Base-by-base conservation (phyloP, 1,284 basidiomycete genomes). In the Omphalotus olearius region DNA sequence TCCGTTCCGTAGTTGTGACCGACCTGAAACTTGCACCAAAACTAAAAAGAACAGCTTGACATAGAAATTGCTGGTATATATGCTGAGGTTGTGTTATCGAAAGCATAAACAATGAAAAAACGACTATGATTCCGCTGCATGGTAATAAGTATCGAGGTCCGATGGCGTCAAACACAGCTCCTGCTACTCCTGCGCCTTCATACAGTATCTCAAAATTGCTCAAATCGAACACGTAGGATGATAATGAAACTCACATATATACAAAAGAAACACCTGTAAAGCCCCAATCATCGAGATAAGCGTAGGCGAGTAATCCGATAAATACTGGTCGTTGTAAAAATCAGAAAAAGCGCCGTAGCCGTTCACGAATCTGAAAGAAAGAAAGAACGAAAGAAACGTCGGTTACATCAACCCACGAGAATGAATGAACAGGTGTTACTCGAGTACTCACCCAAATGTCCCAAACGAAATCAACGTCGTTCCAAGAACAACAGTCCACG, bases 51-150 rank as follows among this genome's bases (percentile, higher is more conserved):
- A 64, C 52, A 1, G 60, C 58, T 28, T 65, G 62, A 2, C 60
- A 57, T 6, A 65, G 55, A 46, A 54, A 65, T 45, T 65, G 63
- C 45, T 66, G 64, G 39, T 61, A 66, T 42, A 65, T 65, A 25
- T 62, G 61, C 16, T 63, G 55, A 1, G 63, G 59, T 40, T 63
- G 56, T 28, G 63, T 59, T 9, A 66, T 57, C 7, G 60, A 62
- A 10, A 63, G 50, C 62, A 63, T 62, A 47, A 62, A 63, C 4
- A 63, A 43, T 1, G 61, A 53, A 16, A 65, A 61, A 14, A 47
- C 45, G 11, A 59, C 51, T 6, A 63, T 40, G 7, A 63, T 14
- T 2, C 64, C 64, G 47, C 62, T 63, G 20, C 41, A 36, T 6
- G 64, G 64, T 6, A 65, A 59, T 47, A 65, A 57, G 37, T 56